These are phyloP conservation scores for Elongisporangium anandrum DNA, from an alignment of 352 stramenopile species.

Conservation along the genomic window DNA sequence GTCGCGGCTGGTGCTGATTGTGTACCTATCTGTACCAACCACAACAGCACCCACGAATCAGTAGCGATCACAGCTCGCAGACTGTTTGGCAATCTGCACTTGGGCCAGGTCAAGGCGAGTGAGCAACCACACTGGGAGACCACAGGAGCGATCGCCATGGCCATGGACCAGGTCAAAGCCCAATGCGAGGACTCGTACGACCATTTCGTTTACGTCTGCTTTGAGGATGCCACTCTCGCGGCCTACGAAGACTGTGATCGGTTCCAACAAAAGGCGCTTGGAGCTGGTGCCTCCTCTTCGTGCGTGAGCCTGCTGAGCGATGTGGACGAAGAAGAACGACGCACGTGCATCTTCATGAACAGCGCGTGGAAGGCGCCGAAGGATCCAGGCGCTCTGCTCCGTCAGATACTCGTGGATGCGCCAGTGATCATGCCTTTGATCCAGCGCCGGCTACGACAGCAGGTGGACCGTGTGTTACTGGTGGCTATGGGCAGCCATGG, in stretches of 20 bases:
- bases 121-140: neutral
- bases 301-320: slow-evolving; percentile 18
- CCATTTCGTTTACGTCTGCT: slow-evolving; percentile 58
- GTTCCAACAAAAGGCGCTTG: neutral
- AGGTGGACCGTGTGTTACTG: slow-evolving; percentile 34
- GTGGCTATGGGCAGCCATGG: slow-evolving; percentile 21
- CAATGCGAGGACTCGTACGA: slow-evolving; percentile 31
- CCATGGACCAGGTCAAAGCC: slow-evolving; percentile 28
- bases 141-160: slow-evolving; percentile 17
- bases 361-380: slow-evolving; percentile 2
- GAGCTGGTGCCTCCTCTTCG: neutral
- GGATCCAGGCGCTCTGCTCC: slow-evolving; percentile 14
- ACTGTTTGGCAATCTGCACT: slow-evolving; percentile 30
- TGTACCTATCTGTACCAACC: neutral
- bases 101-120: slow-evolving; percentile 12
- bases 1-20: neutral
- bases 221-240: neutral
- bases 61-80: neutral
- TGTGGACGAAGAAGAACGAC: slow-evolving; percentile 29
- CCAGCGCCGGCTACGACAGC: slow-evolving; percentile 38
- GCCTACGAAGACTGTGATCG: slow-evolving; percentile 10
- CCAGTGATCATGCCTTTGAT: slow-evolving; percentile 33
- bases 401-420: slow-evolving; percentile 34
- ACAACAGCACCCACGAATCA: neutral
- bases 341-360: slow-evolving; percentile 28